A percentile compares a stretch with the other conserved stretches of the same genome.
Evolutionary conservation across 345 rosid species (phyloP).

Genomic region (Sisymbrium altissimum): DNA sequence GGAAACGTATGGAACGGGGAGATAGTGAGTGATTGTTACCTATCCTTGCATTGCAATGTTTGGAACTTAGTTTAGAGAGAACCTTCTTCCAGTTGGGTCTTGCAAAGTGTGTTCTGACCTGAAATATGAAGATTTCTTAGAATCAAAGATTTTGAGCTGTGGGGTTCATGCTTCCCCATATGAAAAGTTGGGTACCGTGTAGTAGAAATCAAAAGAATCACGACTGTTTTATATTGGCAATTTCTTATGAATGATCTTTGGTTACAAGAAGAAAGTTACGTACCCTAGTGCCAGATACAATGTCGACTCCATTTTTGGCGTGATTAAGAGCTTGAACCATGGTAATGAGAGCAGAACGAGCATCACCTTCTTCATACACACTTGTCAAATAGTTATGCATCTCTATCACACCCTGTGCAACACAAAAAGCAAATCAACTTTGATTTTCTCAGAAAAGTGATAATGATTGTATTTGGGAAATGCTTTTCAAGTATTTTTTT

Average conservation of each 20-base stretch:
- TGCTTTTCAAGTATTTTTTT: neutral
- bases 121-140: neutral
- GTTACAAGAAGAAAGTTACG: neutral
- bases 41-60: slow-evolving; percentile 84
- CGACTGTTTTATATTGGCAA: too few relatives aligned
- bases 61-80: slow-evolving; percentile 74
- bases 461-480: neutral
- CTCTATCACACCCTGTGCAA: slow-evolving; percentile 82
- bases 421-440: neutral
- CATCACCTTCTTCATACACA: slow-evolving; percentile 99
- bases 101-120: slow-evolving; percentile 97
- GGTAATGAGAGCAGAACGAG: slow-evolving; percentile 96
- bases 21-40: slow-evolving; percentile 41
- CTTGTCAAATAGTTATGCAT: slow-evolving; percentile 99
- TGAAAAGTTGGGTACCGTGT: slow-evolving; percentile 24
- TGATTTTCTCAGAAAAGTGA: neutral
- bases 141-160: neutral
- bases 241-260: too few relatives aligned
- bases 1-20: neutral
- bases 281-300: slow-evolving; percentile 95
- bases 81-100: slow-evolving; percentile 97
- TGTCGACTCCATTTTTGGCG: slow-evolving; percentile 94
- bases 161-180: slow-evolving; percentile 13
- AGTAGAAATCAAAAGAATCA: neutral
- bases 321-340: slow-evolving; percentile 99